Evolutionary conservation across 768 basidiomycete species (phyloP), one percentile per base, ranked within the genome.

Genomic region (Mrakia gelida): DNA sequence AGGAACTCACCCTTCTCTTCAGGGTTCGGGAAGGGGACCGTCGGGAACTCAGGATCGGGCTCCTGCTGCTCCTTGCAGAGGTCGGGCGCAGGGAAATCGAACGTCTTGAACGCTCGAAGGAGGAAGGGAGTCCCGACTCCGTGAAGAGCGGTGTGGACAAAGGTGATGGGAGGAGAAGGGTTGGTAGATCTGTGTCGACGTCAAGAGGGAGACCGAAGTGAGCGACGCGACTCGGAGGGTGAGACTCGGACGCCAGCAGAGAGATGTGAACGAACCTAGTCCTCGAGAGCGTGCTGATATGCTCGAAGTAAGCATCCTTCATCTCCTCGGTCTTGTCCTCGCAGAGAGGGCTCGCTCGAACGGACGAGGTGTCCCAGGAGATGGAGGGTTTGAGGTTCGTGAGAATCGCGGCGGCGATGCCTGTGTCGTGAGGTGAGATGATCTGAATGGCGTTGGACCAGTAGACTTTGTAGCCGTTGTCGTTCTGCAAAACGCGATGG

Each of bases 141-240:
- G 81, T 95, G 94, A 91, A 95, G 91, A 0, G 93, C 91, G 0
- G 94, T 95, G 82, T 93, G 93, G 28, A 93, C 91, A 80, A 95
- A 92, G 80, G 86, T 88, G 79, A 90, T 77, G 7, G 84, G 54
- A 1, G 85, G 81, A 8, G 81, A 80, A 0, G 84, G 80, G 80
- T 89, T 90, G 34, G 87, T 77, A 70, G 79, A 56, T 63, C 86
- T 87, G 75, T 67, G 67, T 76, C 80, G 10, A 56, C 10, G 16
- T 71, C 56, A 68, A 21, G 9, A 41, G 63, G 45, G 38, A 9
- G 45, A 11, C 16, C 10, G 41, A 45, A 23, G n/a, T n/a, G 1
- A 4, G 49, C n/a, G 52, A 41, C 59, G 26, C 59, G 59, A 1
- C 43, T 38, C 38, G 38, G 8, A 38, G 38, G 38, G 38, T 8